Base-by-base conservation (phyloP, 371 early-diverging fungal genomes). In the Mortierella sp. region DNA sequence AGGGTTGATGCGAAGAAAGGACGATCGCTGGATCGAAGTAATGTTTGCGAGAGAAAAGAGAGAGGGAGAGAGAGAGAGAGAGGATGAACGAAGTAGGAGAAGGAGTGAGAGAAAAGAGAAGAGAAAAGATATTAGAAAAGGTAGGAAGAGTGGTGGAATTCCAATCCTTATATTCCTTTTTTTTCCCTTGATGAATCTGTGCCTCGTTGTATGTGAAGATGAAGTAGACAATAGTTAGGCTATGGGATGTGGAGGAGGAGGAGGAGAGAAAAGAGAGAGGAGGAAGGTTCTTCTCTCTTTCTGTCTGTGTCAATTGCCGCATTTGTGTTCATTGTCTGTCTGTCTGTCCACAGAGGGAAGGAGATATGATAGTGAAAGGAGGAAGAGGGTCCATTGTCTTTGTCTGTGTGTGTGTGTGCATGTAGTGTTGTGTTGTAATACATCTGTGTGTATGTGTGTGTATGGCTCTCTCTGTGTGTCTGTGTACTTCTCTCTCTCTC, bases 151-250 rank as follows among this genome's bases (percentile, higher is more conserved):
- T 70, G 81, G 71, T 73, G 83, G 79, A 79, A 79, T 79, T 79
- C 76, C 63, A 74, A 74, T 79, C 83, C 77, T 79, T 76, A 79
- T 79, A 76, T 79, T 79, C 71, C 52, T 70, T 79, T 79, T 70
- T 70, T 70, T 52, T 52, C 13, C 4, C 55, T 57, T 34, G 63
- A 26, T 28, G 50, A 26, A 38, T 11, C 58, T 45, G 9, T 26
- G 47, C 28, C 55, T 14, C 19, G 38, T 55, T 65, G 21, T 24
- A 11, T 48, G 28, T 58, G 7, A 28, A 54, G 3, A 48, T 63
- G 28, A 44, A 44, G 19, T 70, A 42, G 68, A 54, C 28, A 44
- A 42, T 31, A n/a, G 26, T 19, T 73, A 24, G 48, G 57, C 58
- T 63, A n/a, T 28, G 3, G 16, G 71, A 34, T 47, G 31, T 70